These are phyloP conservation scores for Hyaloscypha finlandica DNA, from an alignment of 495 filamentous ascomycete genomes.

Conservation along the genomic window DNA sequence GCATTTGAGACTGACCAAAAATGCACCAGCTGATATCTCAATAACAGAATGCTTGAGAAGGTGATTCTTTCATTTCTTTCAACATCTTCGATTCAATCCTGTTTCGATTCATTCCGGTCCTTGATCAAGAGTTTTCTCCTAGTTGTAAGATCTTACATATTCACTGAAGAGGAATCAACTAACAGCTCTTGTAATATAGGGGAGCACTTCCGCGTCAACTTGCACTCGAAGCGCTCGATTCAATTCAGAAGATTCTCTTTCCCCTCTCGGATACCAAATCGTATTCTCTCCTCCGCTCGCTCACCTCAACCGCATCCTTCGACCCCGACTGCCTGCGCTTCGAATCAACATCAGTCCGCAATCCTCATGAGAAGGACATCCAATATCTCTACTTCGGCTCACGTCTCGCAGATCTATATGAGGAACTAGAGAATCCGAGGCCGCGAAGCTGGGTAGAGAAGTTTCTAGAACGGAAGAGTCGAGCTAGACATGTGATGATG, in stretches of 20 bases:
- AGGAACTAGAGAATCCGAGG: no score
- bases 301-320: slow-evolving; percentile 18
- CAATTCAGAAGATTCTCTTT: slow-evolving; percentile 30
- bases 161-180: not conserved
- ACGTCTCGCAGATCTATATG: no score
- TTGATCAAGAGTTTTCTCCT: not conserved
- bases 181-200: slow-evolving; percentile 12
- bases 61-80: no score
- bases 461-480: no score
- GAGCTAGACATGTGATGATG: no score
- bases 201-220: slow-evolving; percentile 29
- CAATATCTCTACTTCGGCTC: no score
- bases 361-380: no score
- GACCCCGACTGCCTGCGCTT: slow-evolving; percentile 22
- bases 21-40: slow-evolving; percentile 8
- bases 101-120: no score
- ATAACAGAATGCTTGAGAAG: slow-evolving; percentile 22
- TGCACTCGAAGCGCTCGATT: slow-evolving; percentile 30
- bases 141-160: slow-evolving; percentile 18
- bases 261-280: slow-evolving; percentile 27
- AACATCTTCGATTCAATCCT: no score
- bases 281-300: slow-evolving; percentile 12
- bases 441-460: no score
- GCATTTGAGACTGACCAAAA: slow-evolving; percentile 22
- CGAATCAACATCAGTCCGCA: no score